phyloP scores from a whole-genome alignment of 805 yeast genomes.

The Schizosaccharomyces lindneri region DNA sequence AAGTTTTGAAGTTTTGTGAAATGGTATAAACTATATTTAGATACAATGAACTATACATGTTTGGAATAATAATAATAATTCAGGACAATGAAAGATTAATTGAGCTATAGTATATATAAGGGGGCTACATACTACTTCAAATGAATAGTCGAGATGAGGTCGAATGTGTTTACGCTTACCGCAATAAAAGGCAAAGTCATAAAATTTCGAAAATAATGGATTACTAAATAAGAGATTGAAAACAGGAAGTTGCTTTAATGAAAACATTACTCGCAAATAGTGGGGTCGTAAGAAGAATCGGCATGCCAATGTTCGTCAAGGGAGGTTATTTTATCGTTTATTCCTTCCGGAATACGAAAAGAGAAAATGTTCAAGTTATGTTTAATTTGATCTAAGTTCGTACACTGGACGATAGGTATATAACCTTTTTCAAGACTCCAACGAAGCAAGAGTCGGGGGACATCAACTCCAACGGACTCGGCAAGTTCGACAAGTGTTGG shows the following conservation, averaged over 20 bases:
- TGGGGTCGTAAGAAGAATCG: neutral
- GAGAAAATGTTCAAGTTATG: constrained; percentile 28
- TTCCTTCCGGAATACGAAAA: constrained; percentile 13
- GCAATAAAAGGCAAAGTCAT: no score
- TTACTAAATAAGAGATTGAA: neutral
- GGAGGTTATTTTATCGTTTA: neutral
- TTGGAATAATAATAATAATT: no score
- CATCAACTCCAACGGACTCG: constrained; percentile 22
- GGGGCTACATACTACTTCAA: no score
- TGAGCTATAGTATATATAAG: no score
- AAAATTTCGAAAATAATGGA: no score
- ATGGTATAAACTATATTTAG: no score
- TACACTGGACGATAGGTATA: constrained; percentile 45
- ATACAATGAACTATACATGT: no score
- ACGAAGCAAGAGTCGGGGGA: constrained; percentile 39
- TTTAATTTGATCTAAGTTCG: constrained; percentile 25
- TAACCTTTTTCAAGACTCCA: constrained; percentile 34
- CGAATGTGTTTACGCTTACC: no score
- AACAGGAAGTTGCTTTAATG: neutral
- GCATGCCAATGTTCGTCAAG: neutral
- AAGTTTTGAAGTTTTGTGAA: no score
- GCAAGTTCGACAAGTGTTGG: constrained; percentile 20
- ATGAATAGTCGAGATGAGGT: no score
- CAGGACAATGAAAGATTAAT: no score
- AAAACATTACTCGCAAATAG: neutral